Percentiles rank a stretch among this genome's conserved stretches.
Evolutionary conservation across 2,329 filamentous ascomycete genomes (phyloP).

Genomic region (Fusarium keratoplasticum): DNA sequence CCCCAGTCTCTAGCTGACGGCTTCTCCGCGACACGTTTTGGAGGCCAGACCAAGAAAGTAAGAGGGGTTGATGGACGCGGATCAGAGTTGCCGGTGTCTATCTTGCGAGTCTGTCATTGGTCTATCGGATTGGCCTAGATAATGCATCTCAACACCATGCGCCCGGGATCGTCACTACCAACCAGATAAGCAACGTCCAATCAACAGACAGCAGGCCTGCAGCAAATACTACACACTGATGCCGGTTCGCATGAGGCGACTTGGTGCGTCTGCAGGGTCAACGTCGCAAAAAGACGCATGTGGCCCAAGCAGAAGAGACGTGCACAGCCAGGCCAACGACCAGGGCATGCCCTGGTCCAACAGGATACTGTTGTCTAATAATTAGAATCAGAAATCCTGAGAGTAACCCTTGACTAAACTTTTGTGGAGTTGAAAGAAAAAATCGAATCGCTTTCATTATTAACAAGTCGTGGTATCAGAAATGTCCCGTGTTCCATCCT

Average conservation of each 20-base stretch:
- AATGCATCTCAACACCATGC: not conserved
- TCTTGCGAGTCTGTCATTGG: not conserved
- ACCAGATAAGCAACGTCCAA: not conserved
- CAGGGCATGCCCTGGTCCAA: not conserved
- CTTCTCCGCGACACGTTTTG: not conserved
- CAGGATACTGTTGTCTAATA: not conserved
- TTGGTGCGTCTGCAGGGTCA: not conserved
- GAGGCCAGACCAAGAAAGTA: not conserved
- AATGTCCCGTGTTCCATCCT: slow-evolving; percentile 33
- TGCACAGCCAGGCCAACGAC: not conserved
- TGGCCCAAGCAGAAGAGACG: not conserved
- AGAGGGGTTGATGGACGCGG: not conserved
- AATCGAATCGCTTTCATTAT: slow-evolving; percentile 10
- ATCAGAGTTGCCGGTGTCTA: not conserved
- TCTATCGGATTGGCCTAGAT: not conserved
- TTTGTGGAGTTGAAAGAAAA: not conserved
- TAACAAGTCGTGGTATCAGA: slow-evolving; percentile 32
- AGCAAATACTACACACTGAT: not conserved
- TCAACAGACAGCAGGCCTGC: not conserved
- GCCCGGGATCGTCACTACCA: not conserved
- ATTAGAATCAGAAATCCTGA: not conserved
- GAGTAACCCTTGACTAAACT: not conserved
- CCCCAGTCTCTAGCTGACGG: not conserved
- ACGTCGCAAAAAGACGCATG: slow-evolving; percentile 20
- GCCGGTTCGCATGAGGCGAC: not conserved